phyloP scores from a whole-genome alignment of 495 filamentous ascomycete genomes.

The Lasiosphaeria miniovina region DNA sequence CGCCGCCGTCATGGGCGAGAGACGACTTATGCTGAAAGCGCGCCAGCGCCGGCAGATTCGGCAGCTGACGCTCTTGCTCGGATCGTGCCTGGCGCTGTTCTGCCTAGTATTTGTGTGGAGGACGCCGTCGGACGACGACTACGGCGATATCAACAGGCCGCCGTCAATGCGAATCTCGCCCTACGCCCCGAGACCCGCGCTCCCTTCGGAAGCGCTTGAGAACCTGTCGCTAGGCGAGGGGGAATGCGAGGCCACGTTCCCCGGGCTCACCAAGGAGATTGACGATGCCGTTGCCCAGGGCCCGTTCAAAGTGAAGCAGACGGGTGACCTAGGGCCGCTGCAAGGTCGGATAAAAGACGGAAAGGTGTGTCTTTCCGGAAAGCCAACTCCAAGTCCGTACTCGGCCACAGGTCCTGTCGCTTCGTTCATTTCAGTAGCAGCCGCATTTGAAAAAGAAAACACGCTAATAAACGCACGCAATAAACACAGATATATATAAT shows the following conservation, averaged over 20 bases:
- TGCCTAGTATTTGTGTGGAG: slow-evolving; percentile 34
- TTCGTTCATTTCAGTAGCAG: neutral
- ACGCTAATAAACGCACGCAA: neutral
- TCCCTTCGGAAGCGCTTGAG: slow-evolving; percentile 26
- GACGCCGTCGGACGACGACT: slow-evolving; percentile 6
- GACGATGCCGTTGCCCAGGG: slow-evolving; percentile 44
- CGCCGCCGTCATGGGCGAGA: slow-evolving; percentile 18
- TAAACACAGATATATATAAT: slow-evolving; percentile 39
- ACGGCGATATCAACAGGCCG: neutral
- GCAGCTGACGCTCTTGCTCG: slow-evolving; percentile 28
- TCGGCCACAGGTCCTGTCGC: too few species aligned
- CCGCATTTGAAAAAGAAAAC: too few species aligned
- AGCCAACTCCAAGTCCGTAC: too few species aligned
- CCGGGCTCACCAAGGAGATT: slow-evolving; percentile 44
- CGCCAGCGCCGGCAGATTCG: slow-evolving; percentile 31
- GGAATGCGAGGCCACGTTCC: slow-evolving; percentile 44
- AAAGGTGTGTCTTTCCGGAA: slow-evolving; percentile 23
- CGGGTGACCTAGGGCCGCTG: slow-evolving; percentile 36
- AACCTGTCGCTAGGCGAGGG: slow-evolving; percentile 39
- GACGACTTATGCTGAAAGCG: slow-evolving; percentile 13
- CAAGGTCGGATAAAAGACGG: slow-evolving; percentile 44
- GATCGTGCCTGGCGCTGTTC: slow-evolving; percentile 33
- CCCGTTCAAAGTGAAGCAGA: slow-evolving; percentile 40
- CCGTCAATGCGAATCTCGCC: neutral
- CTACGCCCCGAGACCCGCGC: neutral